Base-by-base conservation (phyloP, 305 asterid genomes). In the Plantago coronopus region DNA sequence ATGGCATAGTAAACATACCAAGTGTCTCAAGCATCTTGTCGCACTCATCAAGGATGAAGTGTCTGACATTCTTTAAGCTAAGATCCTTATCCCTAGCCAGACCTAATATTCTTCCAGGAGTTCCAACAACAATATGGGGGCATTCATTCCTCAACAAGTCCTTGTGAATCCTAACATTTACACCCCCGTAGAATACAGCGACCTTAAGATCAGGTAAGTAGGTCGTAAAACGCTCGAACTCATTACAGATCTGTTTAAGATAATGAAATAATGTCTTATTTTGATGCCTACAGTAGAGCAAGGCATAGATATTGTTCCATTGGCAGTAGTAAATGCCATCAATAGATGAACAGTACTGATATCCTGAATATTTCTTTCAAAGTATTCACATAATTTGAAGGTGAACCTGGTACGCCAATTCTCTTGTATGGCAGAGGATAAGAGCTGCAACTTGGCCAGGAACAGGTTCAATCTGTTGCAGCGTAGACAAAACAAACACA, bases 371-470 rank as follows among this genome's bases (percentile, higher is more conserved):
- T 27, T 27, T 27, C 34, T 27, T 27, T 27, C 34, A 27, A 27
- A 6, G 40, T 34, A 34, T 34, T 16, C 18, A 16, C 4, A 45
- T 21, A 59, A 15, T 10, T 25, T 46, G 18, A 49, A 59, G 16
- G 3, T 5, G n/a, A 8, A 69, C 91, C 91, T 84, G 93, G 72
- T 84, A 84, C 53, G 93, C 93, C 44, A 84, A 73, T 73, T 84
- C 88, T 70, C 88, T 84, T 17, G 88, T 84, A 63, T 81, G 82
- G 53, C 87, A 83, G 45, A 81, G 57, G 42, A 84, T 81, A 47
- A 88, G 84, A 3, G 95, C 97, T 64, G 87, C 88, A 69, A 89
- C 95, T 79, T 89, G 91, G 19, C 95, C 95, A 0, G 93, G 74
- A 61, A 87, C 61, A 2, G 95, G 95, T 58, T 84, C 95, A 64